phyloP scores from a whole-genome alignment of 768 basidiomycete species.

The Leucosporidium yakuticum region DNA sequence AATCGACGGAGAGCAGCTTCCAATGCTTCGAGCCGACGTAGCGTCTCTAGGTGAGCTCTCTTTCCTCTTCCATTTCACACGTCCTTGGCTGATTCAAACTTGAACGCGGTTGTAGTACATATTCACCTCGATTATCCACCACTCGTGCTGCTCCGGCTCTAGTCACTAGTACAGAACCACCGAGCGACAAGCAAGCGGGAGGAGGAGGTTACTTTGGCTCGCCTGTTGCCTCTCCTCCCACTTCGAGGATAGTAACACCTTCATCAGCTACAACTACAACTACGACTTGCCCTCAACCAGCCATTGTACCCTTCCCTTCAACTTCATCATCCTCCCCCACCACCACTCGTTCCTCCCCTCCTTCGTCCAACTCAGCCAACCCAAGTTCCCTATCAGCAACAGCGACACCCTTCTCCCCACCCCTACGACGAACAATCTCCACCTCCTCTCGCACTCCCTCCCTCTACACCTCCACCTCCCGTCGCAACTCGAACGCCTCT shows the following conservation, averaged over 20 bases:
- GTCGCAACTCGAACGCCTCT: conserved; percentile 1
- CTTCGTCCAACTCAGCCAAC: neutral
- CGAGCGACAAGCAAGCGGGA: neutral
- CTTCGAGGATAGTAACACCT: neutral
- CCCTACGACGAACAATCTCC: no score
- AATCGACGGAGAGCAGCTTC: no score
- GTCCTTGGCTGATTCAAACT: no score
- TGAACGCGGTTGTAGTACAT: no score
- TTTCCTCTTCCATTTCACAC: no score
- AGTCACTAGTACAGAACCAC: neutral
- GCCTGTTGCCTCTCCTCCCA: neutral
- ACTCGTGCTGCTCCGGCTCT: conserved; percentile 15
- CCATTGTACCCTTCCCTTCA: neutral
- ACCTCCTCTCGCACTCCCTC: neutral
- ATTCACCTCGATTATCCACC: no score
- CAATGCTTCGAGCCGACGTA: no score
- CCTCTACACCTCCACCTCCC: neutral
- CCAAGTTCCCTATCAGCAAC: neutral
- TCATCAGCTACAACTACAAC: neutral
- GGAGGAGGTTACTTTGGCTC: neutral
- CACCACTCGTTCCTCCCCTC: neutral
- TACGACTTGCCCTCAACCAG: neutral
- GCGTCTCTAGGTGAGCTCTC: no score
- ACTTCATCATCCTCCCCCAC: neutral
- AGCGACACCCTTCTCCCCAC: no score